Base-by-base conservation (phyloP, 2,329 filamentous ascomycete genomes). In the Falciphora oryzae region DNA sequence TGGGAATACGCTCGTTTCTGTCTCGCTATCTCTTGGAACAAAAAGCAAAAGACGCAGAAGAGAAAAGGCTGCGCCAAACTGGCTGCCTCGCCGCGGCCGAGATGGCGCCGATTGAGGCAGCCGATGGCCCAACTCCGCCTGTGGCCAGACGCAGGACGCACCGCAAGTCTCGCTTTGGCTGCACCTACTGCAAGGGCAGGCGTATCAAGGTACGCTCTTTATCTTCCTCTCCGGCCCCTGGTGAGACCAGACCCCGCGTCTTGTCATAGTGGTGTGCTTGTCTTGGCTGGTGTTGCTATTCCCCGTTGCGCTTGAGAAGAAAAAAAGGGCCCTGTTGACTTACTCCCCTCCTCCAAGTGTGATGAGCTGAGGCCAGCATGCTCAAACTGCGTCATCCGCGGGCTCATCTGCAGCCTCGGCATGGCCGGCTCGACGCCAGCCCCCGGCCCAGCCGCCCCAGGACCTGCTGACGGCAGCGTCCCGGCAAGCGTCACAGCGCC, bases 361-460 rank as follows among this genome's bases (percentile, higher is more conserved):
- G 62, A 63, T 25, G 62, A 63, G 56, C n/a, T 63, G 31, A 58
- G 62, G 62, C 62, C 62, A 56, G 56, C 53, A 31, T 63, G 62
- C 57, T 63, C 62, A 31, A 58, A 63, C 32, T 63, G 62, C 29
- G 56, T 63, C 8, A 63, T 58, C 10, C 62, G 62, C 4, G 62
- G 62, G 44, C 56, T 63, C 18, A 38, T 63, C 29, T 63, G 62
- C 56, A 63, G 62, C 50, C 50, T 63, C 53, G 27, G 62, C 32
- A 22, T n/a, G 16, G 53, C 61, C 29, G 28, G 27, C 27, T 14
- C 50, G 25, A 14, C 29, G 53, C 27, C 31, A 57, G 11, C 61
- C 18, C n/a, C 32, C 35, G 53, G 61, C 50, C 56, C 27, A 25
- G 56, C 27, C n/a, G n/a, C 27, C n/a, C 50, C 28, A 16, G 44